A percentile compares a stretch with the other conserved stretches of the same genome.
Evolutionary conservation across 2,329 filamentous ascomycete genomes (phyloP).

Genomic region (Claviceps purpurea): DNA sequence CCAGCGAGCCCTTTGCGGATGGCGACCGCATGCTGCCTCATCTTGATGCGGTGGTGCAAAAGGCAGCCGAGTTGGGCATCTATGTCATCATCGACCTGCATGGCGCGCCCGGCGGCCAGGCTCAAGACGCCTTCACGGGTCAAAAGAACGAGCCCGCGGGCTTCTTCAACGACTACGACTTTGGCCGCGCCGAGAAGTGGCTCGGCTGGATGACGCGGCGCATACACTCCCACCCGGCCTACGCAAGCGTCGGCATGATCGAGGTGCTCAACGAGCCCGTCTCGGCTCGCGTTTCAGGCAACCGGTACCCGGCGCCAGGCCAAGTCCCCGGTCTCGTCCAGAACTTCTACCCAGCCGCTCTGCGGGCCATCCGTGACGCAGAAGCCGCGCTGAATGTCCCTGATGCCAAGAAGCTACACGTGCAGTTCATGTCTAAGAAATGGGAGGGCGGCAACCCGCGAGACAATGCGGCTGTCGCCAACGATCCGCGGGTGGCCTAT

Average conservation of each 20-base stretch:
- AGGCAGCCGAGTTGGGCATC: slow-evolving; percentile 19
- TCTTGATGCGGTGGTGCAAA: slow-evolving; percentile 18
- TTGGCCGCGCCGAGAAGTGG: slow-evolving; percentile 38
- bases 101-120: slow-evolving; percentile 34
- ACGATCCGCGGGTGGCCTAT: slow-evolving; percentile 34
- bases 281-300: slow-evolving; percentile 9
- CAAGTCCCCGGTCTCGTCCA: slow-evolving; percentile 10
- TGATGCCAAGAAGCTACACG: slow-evolving; percentile 22
- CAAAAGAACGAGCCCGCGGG: slow-evolving; percentile 22
- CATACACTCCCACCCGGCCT: slow-evolving; percentile 34
- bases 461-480: slow-evolving; percentile 5
- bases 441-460: slow-evolving; percentile 35
- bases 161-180: slow-evolving; percentile 44
- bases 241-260: slow-evolving; percentile 44
- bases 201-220: slow-evolving; percentile 40
- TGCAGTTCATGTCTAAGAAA: slow-evolving; percentile 32
- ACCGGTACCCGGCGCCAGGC: slow-evolving; percentile 13
- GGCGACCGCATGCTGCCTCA: slow-evolving; percentile 16
- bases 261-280: slow-evolving; percentile 38
- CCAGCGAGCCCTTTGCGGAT: slow-evolving; percentile 34
- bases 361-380: slow-evolving; percentile 13
- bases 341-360: slow-evolving; percentile 12
- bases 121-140: slow-evolving; percentile 31
- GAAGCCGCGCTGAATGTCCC: slow-evolving; percentile 9
- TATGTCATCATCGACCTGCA: slow-evolving; percentile 23